Base-by-base conservation (phyloP, 2,329 filamentous ascomycete species). In the Trematosphaeria pertusa region DNA sequence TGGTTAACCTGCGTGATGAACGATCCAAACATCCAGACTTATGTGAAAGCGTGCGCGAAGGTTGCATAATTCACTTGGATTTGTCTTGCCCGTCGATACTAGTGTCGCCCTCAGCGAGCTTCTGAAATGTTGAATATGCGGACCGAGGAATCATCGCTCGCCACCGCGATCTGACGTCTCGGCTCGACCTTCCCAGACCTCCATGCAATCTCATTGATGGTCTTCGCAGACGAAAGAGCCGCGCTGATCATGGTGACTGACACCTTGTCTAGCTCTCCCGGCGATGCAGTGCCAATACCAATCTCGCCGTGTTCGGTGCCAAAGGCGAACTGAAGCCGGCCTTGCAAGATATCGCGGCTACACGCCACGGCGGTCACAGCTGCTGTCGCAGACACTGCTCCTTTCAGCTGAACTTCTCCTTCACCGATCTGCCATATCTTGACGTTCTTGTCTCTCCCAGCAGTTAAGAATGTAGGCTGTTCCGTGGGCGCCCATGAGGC, bases 391-490 rank as follows among this genome's bases (percentile, higher is more conserved):
- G 54, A n/a, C 7, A 68, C 54, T 1, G 55, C 66, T 1, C 49
- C 54, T 37, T 61, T 64, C 4, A 69, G 47, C 5, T 57, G 37
- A 4, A 60, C 60, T 2, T 56, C 61, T 5, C 40, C 31, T 0
- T 61, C 62, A 0, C 30, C 20, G 4, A 78, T 45, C 33, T 66
- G 66, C 84, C 84, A 87, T 26, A 86, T 66, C 56, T 82, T 85
- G 39, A 96, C 86, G 19, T 80, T 81, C 75, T 95, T 97, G 72
- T 99, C 94, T 60, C 94, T 81, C 3, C 92, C 91, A 1, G 92
- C 93, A 0, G 94, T 99, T 10, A 88, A 88, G 71, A 99, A 99
- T 20, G 81, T 70, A 4, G 72, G 59, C 7, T 69, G 64, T 6
- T 65, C 64, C 2, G 63, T 56, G 0, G 58, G 38, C 1, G 87